Evolutionary conservation across 805 yeast genomes (phyloP).

Genomic region (Kazachstania viticola): DNA sequence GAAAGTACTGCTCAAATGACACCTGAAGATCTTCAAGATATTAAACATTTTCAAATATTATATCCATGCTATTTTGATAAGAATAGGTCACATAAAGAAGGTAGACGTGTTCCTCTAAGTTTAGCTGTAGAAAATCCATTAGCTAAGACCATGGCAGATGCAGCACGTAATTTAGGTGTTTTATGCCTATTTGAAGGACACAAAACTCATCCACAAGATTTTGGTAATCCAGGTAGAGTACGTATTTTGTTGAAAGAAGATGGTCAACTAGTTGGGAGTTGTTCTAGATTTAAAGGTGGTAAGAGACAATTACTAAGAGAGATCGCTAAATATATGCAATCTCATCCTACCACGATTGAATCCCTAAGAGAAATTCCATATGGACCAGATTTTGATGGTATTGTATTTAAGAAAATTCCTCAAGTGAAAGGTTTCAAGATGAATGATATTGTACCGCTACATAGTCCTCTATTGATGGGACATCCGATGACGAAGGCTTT

Average conservation of each 20-base stretch:
- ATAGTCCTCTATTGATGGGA: slow-evolving; percentile 66
- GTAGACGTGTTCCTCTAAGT: slow-evolving; percentile 65
- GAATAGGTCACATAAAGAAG: slow-evolving; percentile 62
- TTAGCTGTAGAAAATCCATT: slow-evolving; percentile 77
- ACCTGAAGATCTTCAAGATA: slow-evolving; percentile 49
- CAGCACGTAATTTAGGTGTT: slow-evolving; percentile 32
- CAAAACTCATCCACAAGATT: slow-evolving; percentile 91
- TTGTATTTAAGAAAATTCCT: slow-evolving; percentile 52
- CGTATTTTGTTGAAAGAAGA: slow-evolving; percentile 54
- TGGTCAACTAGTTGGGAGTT: slow-evolving; percentile 29
- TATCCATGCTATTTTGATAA: slow-evolving; percentile 92
- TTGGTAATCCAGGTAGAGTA: slow-evolving; percentile 95
- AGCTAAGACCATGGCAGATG: slow-evolving; percentile 74
- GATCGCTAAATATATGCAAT: slow-evolving; percentile 48
- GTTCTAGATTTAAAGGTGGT: slow-evolving; percentile 22
- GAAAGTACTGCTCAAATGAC: slow-evolving; percentile 26
- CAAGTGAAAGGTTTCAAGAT: slow-evolving; percentile 76
- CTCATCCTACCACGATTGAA: slow-evolving; percentile 57
- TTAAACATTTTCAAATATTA: slow-evolving; percentile 58
- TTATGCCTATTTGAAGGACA: slow-evolving; percentile 54
- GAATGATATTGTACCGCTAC: slow-evolving; percentile 83
- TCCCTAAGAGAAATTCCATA: slow-evolving; percentile 54
- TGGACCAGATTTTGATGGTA: slow-evolving; percentile 49
- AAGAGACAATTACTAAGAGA: slow-evolving; percentile 57
- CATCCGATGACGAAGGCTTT: slow-evolving; percentile 71